Evolutionary conservation across 805 yeast genomes (phyloP).

Genomic region (Diddensiella santjacobensis): DNA sequence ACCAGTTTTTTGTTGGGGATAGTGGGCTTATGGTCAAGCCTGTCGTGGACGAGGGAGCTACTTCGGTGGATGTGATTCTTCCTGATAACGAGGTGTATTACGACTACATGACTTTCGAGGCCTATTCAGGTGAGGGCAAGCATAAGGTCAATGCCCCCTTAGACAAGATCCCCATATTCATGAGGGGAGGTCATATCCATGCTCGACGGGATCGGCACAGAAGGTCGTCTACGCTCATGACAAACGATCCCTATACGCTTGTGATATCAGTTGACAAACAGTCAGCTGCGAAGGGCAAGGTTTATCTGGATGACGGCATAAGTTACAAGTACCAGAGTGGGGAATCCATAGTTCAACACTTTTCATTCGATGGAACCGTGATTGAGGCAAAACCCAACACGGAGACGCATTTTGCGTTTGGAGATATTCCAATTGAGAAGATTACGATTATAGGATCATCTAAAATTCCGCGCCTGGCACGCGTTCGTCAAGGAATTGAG

Average conservation of each 20-base stretch:
- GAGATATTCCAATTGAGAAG: constrained; percentile 16
- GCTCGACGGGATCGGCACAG: constrained; percentile 69
- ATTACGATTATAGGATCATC: constrained; percentile 16
- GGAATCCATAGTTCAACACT: constrained; percentile 34
- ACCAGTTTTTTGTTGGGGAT: constrained; percentile 75
- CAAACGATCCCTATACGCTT: constrained; percentile 72
- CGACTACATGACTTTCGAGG: constrained; percentile 29
- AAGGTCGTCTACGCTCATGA: constrained; percentile 74
- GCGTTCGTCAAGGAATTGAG: constrained; percentile 8
- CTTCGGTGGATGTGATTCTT: constrained; percentile 38
- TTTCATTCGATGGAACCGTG: constrained; percentile 2
- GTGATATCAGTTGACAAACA: constrained; percentile 50
- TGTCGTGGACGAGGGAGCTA: constrained; percentile 53
- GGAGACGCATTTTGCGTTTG: constrained; percentile 2
- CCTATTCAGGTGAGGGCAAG: constrained; percentile 40
- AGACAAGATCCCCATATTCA: constrained; percentile 62
- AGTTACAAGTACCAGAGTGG: constrained; percentile 53
- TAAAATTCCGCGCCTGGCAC: not conserved
- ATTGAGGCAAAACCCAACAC: constrained; percentile 8
- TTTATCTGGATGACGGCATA: constrained; percentile 85
- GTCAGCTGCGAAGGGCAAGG: constrained; percentile 49
- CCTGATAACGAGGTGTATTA: constrained; percentile 44
- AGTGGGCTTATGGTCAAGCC: constrained; percentile 79
- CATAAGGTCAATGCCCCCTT: constrained; percentile 45
- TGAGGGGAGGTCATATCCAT: constrained; percentile 76